Conservation (phyloP, 2,329 filamentous ascomycete species). For the Elsinoe ampelina region DNA sequence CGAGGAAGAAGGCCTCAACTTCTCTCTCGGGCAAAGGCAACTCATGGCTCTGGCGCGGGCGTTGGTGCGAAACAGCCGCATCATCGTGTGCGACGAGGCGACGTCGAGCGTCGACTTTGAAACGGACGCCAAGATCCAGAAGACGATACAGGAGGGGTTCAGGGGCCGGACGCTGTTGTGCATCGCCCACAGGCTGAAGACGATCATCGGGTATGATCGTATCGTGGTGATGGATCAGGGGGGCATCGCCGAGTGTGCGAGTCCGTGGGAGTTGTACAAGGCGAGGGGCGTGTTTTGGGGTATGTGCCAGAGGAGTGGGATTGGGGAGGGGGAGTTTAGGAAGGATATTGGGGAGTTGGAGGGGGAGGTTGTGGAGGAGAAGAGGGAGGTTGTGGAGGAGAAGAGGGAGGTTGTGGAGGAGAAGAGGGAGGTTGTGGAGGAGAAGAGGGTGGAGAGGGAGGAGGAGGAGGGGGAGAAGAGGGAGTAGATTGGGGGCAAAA, state of each 20-base stretch:
- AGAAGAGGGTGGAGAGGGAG: conserved; percentile 18
- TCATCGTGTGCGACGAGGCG: conserved; percentile 96
- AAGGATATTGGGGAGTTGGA: conserved; percentile 23
- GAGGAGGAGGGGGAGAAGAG: not conserved
- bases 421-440: conserved; percentile 21
- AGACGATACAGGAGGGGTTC: conserved; percentile 77
- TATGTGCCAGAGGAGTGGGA: conserved; percentile 85
- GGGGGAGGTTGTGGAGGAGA: too few relatives aligned
- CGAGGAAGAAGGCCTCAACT: conserved; percentile 92
- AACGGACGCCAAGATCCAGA: conserved; percentile 91
- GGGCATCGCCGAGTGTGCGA: conserved; percentile 74
- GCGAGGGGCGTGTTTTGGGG: conserved; percentile 69
- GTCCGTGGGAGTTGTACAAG: conserved; percentile 64
- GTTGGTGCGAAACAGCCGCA: conserved; percentile 74
- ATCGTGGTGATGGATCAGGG: conserved; percentile 96
- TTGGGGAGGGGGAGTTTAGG: conserved; percentile 45
- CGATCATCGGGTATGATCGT: conserved; percentile 81
- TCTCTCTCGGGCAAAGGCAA: conserved; percentile 88
- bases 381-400: conserved; percentile 38
- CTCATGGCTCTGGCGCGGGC: conserved; percentile 90
- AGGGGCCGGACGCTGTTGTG: conserved; percentile 78
- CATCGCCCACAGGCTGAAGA: conserved; percentile 85
- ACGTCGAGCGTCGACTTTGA: conserved; percentile 92
- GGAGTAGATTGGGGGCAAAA: not conserved
- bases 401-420: conserved; percentile 19